Conservation (phyloP, 495 filamentous ascomycete genomes). For the Lichenothelia convexa region DNA sequence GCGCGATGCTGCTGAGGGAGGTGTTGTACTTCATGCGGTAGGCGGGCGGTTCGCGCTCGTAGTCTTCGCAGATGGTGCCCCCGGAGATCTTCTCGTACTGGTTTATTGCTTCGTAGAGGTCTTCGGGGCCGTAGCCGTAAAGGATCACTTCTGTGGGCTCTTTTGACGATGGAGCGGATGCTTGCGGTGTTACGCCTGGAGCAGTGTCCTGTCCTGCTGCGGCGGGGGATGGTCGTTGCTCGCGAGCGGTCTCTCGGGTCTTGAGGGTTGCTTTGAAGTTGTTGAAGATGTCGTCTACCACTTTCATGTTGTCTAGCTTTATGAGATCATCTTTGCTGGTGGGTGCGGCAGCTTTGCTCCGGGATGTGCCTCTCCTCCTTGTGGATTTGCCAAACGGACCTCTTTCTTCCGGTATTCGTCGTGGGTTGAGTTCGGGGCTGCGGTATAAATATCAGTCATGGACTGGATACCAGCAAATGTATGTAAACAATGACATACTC, state of each 20-base stretch:
- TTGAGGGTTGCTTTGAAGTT: slow-evolving; percentile 1
- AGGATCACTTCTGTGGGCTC: slow-evolving; percentile 68
- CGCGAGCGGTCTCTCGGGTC: slow-evolving; percentile 1
- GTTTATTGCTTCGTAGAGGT: slow-evolving; percentile 70
- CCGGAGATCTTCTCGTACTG: slow-evolving; percentile 57
- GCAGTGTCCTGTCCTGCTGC: background rate
- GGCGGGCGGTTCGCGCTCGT: slow-evolving; percentile 53
- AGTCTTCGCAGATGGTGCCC: slow-evolving; percentile 78
- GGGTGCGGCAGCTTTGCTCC: slow-evolving; percentile 39
- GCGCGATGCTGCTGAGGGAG: slow-evolving; percentile 22
- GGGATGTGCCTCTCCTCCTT: slow-evolving; percentile 27
- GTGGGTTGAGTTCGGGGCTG: slow-evolving; percentile 11
- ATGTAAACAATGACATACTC: slow-evolving; percentile 26
- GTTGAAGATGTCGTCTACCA: slow-evolving; percentile 15
- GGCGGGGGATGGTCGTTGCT: slow-evolving; percentile 1
- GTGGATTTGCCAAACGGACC: slow-evolving; percentile 42
- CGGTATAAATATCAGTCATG: background rate
- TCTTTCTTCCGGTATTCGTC: slow-evolving; percentile 37
- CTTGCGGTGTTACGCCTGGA: background rate
- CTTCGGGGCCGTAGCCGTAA: slow-evolving; percentile 55
- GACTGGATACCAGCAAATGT: too few species aligned
- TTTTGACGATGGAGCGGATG: slow-evolving; percentile 13
- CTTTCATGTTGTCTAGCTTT: slow-evolving; percentile 23
- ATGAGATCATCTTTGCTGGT: slow-evolving; percentile 37
- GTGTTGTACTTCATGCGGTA: slow-evolving; percentile 49